Evolutionary conservation across 2,329 filamentous ascomycete species (phyloP).

Genomic region (Albophoma yamanashiensis): DNA sequence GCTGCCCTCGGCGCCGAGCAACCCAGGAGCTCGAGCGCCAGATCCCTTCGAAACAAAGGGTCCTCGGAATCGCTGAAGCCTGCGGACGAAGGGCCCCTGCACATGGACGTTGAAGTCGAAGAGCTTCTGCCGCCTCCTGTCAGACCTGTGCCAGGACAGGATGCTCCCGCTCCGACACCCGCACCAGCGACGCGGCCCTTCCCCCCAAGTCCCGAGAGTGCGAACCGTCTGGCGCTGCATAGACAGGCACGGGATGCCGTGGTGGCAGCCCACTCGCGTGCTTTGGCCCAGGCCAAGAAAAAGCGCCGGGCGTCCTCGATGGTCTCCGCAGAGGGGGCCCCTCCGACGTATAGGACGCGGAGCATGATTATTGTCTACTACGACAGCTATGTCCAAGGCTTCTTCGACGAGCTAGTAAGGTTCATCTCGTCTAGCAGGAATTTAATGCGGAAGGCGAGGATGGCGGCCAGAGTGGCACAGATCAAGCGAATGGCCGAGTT

Average conservation of each 20-base stretch:
- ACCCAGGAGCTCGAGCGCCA: constrained; percentile 18
- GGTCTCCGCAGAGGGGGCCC: constrained; percentile 35
- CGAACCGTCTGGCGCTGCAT: constrained; percentile 9
- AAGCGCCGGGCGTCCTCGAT: constrained; percentile 41
- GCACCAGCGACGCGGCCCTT: constrained; percentile 13
- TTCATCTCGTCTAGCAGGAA: constrained; percentile 73
- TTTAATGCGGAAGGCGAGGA: constrained; percentile 76
- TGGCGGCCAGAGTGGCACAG: constrained; percentile 64
- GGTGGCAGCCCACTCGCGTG: constrained; percentile 32
- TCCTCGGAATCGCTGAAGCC: constrained; percentile 44
- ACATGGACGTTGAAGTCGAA: constrained; percentile 11
- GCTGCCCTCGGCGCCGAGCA: constrained; percentile 31
- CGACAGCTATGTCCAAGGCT: constrained; percentile 74
- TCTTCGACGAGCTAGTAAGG: constrained; percentile 74
- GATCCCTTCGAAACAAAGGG: constrained; percentile 38
- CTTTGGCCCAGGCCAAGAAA: constrained; percentile 37
- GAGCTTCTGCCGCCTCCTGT: neutral
- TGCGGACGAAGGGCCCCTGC: constrained; percentile 28
- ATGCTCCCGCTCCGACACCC: constrained; percentile 2
- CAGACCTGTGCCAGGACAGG: constrained; percentile 3
- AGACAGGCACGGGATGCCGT: constrained; percentile 34
- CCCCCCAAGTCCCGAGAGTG: constrained; percentile 11
- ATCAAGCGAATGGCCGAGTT: constrained; percentile 50
- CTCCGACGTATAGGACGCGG: constrained; percentile 54
- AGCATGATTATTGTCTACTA: constrained; percentile 85